phyloP scores from a whole-genome alignment of 768 basidiomycete species.

The Russula sp. region DNA sequence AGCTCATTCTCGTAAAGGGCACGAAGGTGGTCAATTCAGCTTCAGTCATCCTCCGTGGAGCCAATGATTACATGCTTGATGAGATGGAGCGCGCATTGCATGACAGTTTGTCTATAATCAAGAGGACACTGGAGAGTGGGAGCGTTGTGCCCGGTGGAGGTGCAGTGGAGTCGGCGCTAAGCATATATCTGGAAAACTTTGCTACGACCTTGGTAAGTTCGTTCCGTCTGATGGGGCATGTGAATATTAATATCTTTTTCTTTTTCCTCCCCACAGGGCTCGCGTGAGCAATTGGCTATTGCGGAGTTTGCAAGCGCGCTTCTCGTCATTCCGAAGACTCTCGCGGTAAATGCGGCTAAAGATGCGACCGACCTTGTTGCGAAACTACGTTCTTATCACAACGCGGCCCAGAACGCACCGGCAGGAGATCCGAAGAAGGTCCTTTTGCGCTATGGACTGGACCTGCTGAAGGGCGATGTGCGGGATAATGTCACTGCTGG shows the following conservation, averaged over 20 bases:
- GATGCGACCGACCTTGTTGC: conserved; percentile 97
- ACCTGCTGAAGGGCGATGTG: conserved; percentile 89
- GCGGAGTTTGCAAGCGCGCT: conserved; percentile 96
- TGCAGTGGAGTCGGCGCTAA: conserved; percentile 93
- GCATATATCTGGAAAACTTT: conserved; percentile 98
- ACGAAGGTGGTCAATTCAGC: conserved; percentile 93
- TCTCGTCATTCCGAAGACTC: conserved; percentile 91
- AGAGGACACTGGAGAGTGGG: conserved; percentile 94
- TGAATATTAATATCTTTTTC: background rate
- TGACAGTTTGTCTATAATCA: conserved; percentile 91
- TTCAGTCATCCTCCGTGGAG: conserved; percentile 90
- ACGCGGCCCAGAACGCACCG: conserved; percentile 90
- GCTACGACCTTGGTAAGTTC: conserved; percentile 85
- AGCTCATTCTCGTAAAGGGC: conserved; percentile 94
- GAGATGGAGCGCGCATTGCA: conserved; percentile 98
- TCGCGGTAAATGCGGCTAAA: conserved; percentile 97
- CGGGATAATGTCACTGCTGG: conserved; percentile 92
- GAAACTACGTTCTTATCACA: conserved; percentile 94
- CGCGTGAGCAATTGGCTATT: conserved; percentile 95
- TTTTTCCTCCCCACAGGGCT: conserved; percentile 53
- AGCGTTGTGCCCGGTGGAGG: conserved; percentile 95
- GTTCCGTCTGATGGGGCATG: background rate
- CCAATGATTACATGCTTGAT: conserved; percentile 98
- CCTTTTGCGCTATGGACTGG: conserved; percentile 88
- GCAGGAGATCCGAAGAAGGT: conserved; percentile 86